Evolutionary conservation across 2,329 filamentous ascomycete genomes (phyloP).

Genomic region (Colletotrichum incanum): DNA sequence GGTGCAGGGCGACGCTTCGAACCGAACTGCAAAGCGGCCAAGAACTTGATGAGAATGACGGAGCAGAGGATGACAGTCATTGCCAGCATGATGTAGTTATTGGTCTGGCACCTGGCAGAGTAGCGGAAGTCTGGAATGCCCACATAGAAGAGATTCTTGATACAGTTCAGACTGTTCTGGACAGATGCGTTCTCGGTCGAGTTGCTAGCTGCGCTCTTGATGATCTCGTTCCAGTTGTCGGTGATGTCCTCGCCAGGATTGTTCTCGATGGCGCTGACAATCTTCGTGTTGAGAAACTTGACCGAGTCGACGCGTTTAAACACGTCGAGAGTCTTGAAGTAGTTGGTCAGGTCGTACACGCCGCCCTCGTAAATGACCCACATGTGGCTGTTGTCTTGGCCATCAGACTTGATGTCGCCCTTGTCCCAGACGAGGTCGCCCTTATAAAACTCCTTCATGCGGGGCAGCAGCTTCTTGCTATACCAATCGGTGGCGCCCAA

Average conservation of each 20-base stretch:
- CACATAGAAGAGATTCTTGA: slow-evolving; percentile 86
- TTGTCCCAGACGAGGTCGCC: slow-evolving; percentile 85
- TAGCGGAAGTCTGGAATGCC: slow-evolving; percentile 90
- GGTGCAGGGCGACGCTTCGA: slow-evolving; percentile 90
- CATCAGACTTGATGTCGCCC: slow-evolving; percentile 74
- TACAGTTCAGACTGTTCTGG: slow-evolving; percentile 81
- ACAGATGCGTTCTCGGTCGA: slow-evolving; percentile 66
- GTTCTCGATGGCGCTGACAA: slow-evolving; percentile 79
- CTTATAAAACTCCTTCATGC: slow-evolving; percentile 89
- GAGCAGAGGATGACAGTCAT: slow-evolving; percentile 88
- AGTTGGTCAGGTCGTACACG: slow-evolving; percentile 93
- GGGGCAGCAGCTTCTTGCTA: slow-evolving; percentile 78
- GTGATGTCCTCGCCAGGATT: slow-evolving; percentile 89
- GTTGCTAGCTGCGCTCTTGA: slow-evolving; percentile 66
- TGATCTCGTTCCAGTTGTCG: slow-evolving; percentile 70
- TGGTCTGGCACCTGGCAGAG: slow-evolving; percentile 82
- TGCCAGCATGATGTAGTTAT: slow-evolving; percentile 90
- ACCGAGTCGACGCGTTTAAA: slow-evolving; percentile 71
- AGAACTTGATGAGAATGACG: slow-evolving; percentile 89
- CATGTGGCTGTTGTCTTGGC: slow-evolving; percentile 75
- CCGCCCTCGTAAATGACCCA: slow-evolving; percentile 86
- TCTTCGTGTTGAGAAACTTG: slow-evolving; percentile 78
- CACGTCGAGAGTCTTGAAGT: slow-evolving; percentile 82
- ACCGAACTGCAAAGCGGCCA: slow-evolving; percentile 93
- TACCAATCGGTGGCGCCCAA: slow-evolving; percentile 85